Evolutionary conservation across 805 yeast genomes (phyloP), one percentile per base, ranked within the genome.

Genomic region (Ogataea minuta): DNA sequence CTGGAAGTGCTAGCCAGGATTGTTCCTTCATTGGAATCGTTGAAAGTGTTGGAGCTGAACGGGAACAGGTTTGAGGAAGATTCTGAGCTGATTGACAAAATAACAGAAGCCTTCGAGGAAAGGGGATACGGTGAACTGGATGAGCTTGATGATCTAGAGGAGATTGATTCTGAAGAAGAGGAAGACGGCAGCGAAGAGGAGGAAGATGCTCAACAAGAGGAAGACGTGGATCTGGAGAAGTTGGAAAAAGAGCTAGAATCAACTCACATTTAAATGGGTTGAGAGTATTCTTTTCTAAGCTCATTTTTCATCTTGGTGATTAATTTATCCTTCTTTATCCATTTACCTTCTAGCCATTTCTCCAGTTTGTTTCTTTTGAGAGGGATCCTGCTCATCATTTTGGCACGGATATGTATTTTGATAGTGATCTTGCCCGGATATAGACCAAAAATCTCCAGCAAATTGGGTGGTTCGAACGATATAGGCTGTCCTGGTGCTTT

Each of bases 41-140:
- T 93, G 59, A 68, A 76, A 56, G 37, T 57, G 8, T 70, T 93
- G 49, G 98, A 93, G 69, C 74, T 93, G 49, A 91, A 93, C 58
- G 99, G 99, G 59, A 93, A 93, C 67, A 72, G 86, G 59, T 84
- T 93, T 54, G 86, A 86, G 35, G 98, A 93, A 62, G 98, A 91
- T 49, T 79, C 86, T 28, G 84, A 79, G 43, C 68, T 73, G 14
- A 62, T 93, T 40, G 84, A 78, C 39, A 63, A 67, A 36, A 76
- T 91, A 48, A 71, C 62, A 33, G 76, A 69, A 14, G 61, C 80
- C 12, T 88, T 91, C 51, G 85, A 76, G 41, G 74, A 71, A 27
- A 77, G 88, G 56, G 93, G 90, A 0, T 63, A 68, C 41, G 96
- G 95, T 45, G 91, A 84, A 60, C 68, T 93, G 23, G 96, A 91